Base-by-base conservation (phyloP, 2,329 filamentous ascomycete species). In the Talaromyces sp. region DNA sequence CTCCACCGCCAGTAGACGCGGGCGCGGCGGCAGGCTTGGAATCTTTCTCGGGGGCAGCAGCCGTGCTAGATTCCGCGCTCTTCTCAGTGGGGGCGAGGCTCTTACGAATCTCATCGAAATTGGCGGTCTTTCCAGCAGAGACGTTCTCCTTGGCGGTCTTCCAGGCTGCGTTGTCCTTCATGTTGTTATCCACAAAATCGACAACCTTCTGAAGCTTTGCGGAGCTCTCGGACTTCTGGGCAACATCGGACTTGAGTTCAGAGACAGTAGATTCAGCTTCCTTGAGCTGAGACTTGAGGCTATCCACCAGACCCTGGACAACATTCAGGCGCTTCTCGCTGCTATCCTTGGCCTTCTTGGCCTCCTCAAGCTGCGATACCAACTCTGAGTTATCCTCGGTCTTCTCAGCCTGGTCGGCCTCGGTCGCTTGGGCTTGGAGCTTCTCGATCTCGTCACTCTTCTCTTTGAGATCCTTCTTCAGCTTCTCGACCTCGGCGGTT, bases 251-350 rank as follows among this genome's bases (percentile, higher is more conserved):
- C 55, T 80, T 74, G 14, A 81, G 65, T 6, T 72, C 66, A 19
- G 76, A 73, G 39, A 81, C 75, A 19, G 76, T 76, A 7, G 72
- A 69, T 56, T 85, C 80, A 1, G 80, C 78, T n/a, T 78, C 73
- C 64, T 80, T 78, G 13, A 84, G 65, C 62, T 86, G 80, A 16
- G 73, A 72, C 32, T 79, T 78, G 19, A 86, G 70, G 29, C 71
- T 81, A n/a, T 77, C 76, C 32, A 86, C 77, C 17, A 86, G 66
- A n/a, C 75, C 73, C 50, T 83, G 80, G 46, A 85, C 68, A 1
- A 82, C 82, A 22, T 78, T 75, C 22, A 78, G 69, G 16, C 78
- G 77, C 70, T 84, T 85, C 56, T 83, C 78, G 44, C 74, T 75
- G 7, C 65, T 57, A 32, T 69, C 64, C 51, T 72, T 72, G 37